Conservation (phyloP, 495 filamentous ascomycete species). For the Penicillium crystallinum region DNA sequence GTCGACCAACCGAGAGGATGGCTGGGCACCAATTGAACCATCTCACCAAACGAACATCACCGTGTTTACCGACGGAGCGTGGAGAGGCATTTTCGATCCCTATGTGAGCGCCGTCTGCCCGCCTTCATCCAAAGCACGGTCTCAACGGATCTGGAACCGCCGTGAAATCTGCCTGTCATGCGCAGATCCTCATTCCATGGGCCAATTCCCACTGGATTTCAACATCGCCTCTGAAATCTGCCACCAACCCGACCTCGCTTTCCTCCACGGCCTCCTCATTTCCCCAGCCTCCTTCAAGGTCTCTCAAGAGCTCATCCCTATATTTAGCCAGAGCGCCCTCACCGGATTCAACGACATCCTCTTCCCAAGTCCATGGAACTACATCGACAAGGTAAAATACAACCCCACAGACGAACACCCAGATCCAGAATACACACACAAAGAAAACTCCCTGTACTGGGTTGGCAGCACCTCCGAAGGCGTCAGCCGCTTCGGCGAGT, state of each 20-base stretch:
- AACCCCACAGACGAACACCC: conserved; percentile 31
- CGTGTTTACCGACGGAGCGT: conserved; percentile 46
- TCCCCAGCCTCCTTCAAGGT: conserved; percentile 58
- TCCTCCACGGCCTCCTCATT: conserved; percentile 67
- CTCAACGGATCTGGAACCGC: conserved; percentile 38
- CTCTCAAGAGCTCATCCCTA: conserved; percentile 57
- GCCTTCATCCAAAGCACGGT: conserved; percentile 51
- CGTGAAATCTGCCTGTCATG: conserved; percentile 59
- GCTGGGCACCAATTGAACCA: conserved; percentile 42
- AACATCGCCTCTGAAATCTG: conserved; percentile 60
- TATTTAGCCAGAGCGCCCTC: conserved; percentile 71
- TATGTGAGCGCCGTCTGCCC: conserved; percentile 51
- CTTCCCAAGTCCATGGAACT: conserved; percentile 47
- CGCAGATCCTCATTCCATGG: conserved; percentile 59
- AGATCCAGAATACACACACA: conserved; percentile 36
- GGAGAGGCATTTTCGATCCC: conserved; percentile 42
- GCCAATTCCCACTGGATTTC: conserved; percentile 63
- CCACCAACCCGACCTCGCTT: conserved; percentile 72
- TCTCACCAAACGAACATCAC: conserved; percentile 38
- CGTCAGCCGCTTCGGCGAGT: conserved; percentile 44
- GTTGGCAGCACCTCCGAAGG: conserved; percentile 54
- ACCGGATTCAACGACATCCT: conserved; percentile 48
- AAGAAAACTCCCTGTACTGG: conserved; percentile 48
- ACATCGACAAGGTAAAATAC: conserved; percentile 46
- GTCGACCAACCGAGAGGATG: conserved; percentile 31